These are phyloP conservation scores for Pontederia crassipes DNA, from an alignment of 176 grass and related monocot species.

Conservation along the genomic window DNA sequence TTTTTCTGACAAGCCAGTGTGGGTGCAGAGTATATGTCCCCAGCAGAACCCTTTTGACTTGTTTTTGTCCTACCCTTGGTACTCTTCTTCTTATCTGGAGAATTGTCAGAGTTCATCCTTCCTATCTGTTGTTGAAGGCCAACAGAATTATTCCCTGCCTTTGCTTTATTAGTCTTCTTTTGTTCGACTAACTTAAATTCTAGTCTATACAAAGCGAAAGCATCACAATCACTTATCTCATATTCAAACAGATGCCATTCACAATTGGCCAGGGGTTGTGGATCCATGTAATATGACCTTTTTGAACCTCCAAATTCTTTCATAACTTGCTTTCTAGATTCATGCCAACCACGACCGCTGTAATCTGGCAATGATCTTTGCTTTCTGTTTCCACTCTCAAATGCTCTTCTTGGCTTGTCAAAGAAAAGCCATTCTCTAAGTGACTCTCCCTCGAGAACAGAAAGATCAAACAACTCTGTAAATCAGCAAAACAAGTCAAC, in stretches of 20 bases:
- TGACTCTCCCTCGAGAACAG: slow-evolving; percentile 12
- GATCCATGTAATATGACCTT: slow-evolving; percentile 23
- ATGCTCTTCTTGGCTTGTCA: slow-evolving; percentile 19
- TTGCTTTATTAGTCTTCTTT: slow-evolving; percentile 12
- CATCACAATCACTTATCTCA: slow-evolving; percentile 11
- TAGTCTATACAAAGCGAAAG: slow-evolving; percentile 13
- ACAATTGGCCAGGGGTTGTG: slow-evolving; percentile 6
- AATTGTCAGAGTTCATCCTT: slow-evolving; percentile 6
- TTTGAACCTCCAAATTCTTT: slow-evolving; percentile 17
- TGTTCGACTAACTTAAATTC: slow-evolving; percentile 13
- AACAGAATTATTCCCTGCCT: not conserved
- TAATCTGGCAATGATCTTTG: slow-evolving; percentile 18
- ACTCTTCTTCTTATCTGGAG: slow-evolving; percentile 2
- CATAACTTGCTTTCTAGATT: slow-evolving; percentile 22
- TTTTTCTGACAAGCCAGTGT: not conserved
- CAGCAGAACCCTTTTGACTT: slow-evolving; percentile 5
- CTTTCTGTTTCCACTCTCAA: slow-evolving; percentile 22
- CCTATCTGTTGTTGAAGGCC: slow-evolving; percentile 16
- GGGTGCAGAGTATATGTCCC: not conserved
- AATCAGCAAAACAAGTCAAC: not conserved
- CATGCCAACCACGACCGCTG: slow-evolving; percentile 17
- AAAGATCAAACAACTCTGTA: slow-evolving; percentile 21
- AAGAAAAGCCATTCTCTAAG: slow-evolving; percentile 23
- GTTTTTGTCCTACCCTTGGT: slow-evolving; percentile 5
- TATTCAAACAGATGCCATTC: slow-evolving; percentile 21